phyloP scores from a whole-genome alignment of 192 early-diverging fungal species.

The Mortierella hygrophila region DNA sequence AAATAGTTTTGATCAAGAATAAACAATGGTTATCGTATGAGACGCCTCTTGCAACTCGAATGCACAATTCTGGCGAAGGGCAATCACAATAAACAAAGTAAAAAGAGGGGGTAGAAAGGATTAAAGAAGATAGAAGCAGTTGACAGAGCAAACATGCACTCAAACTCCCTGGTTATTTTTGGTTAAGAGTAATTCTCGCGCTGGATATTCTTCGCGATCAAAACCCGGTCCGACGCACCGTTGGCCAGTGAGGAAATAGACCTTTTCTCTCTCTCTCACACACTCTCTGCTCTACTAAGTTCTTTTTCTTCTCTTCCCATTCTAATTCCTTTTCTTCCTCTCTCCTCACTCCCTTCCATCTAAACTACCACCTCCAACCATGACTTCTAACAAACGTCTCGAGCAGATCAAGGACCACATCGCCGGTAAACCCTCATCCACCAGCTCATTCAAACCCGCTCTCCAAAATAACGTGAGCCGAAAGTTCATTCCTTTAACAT shows the following conservation, averaged over 20 bases:
- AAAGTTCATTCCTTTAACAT: background rate
- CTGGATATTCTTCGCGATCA: background rate
- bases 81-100: too few species aligned
- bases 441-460: background rate
- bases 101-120: too few species aligned
- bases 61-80: too few species aligned
- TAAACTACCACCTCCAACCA: background rate
- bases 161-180: too few species aligned
- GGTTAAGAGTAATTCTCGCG: background rate
- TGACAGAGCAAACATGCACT: too few species aligned
- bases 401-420: constrained; percentile 55
- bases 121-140: too few species aligned
- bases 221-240: constrained; percentile 1
- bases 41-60: too few species aligned
- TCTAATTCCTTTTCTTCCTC: too few species aligned
- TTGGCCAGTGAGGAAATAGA: background rate
- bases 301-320: too few species aligned
- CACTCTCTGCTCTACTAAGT: too few species aligned
- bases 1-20: too few species aligned
- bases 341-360: background rate
- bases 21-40: too few species aligned
- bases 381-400: constrained; percentile 36
- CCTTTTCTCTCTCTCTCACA: background rate
- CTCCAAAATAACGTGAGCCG: background rate
- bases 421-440: constrained; percentile 19